phyloP scores from a whole-genome alignment of 1,284 basidiomycete genomes.

The Volvariella surrecta region DNA sequence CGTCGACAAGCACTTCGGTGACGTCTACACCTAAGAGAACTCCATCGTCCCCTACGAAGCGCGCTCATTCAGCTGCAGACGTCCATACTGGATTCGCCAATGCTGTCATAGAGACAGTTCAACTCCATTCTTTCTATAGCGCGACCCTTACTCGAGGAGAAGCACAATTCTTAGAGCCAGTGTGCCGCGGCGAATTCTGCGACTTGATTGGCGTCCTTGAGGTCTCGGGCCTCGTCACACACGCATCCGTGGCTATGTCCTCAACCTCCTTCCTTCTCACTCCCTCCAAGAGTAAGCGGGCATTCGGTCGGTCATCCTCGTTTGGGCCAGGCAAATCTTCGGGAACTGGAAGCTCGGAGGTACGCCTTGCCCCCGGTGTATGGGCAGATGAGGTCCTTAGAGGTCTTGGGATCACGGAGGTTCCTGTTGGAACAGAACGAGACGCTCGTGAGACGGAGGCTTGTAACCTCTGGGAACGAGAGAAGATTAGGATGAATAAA shows the following conservation, averaged over 20 bases:
- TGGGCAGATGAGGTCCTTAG: slow-evolving; percentile 57
- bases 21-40: slow-evolving; percentile 37
- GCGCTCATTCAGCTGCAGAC: slow-evolving; percentile 25
- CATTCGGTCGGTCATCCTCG: slow-evolving; percentile 48
- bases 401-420: slow-evolving; percentile 45
- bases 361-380: slow-evolving; percentile 47
- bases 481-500: slow-evolving; percentile 43
- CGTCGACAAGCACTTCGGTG: slow-evolving; percentile 18
- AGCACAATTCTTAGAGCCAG: slow-evolving; percentile 46
- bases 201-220: slow-evolving; percentile 67
- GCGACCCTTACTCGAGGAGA: slow-evolving; percentile 48
- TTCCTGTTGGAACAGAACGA: slow-evolving; percentile 18
- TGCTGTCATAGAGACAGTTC: slow-evolving; percentile 41
- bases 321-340: slow-evolving; percentile 23
- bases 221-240: slow-evolving; percentile 53
- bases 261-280: slow-evolving; percentile 22
- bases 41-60: slow-evolving; percentile 45
- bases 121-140: slow-evolving; percentile 57
- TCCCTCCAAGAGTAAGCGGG: slow-evolving; percentile 30
- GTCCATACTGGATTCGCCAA: slow-evolving; percentile 17
- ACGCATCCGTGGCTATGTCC: slow-evolving; percentile 27
- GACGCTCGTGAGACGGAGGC: slow-evolving; percentile 62
- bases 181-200: slow-evolving; percentile 66
- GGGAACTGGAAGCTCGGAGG: slow-evolving; percentile 25
- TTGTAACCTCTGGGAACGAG: slow-evolving; percentile 57